phyloP scores from a whole-genome alignment of 192 early-diverging fungal species.

The Gigaspora rosea region DNA sequence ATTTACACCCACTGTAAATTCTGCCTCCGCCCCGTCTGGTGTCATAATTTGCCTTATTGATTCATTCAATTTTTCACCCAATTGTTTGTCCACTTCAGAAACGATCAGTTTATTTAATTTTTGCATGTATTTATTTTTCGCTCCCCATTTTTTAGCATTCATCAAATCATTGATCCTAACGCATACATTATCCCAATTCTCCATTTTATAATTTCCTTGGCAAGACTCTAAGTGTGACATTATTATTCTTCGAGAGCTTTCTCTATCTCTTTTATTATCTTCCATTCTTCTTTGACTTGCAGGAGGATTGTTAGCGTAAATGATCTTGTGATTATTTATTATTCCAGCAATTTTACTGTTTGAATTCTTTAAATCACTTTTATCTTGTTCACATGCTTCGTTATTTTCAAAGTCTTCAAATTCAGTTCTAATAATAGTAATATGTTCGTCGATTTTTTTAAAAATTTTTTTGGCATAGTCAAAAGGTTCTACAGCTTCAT shows the following conservation, averaged over 20 bases:
- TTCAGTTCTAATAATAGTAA: background rate
- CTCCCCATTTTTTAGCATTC: background rate
- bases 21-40: too few species aligned
- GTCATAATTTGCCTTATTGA: too few species aligned
- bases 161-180: constrained; percentile 1
- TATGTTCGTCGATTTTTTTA: background rate
- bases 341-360: background rate
- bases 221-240: background rate
- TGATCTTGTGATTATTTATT: background rate
- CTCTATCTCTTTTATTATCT: background rate
- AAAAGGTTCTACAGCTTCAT: background rate
- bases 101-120: too few species aligned
- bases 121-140: background rate
- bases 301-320: constrained; percentile 16
- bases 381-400: background rate
- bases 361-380: background rate
- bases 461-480: background rate
- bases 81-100: too few species aligned
- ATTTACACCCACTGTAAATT: too few species aligned
- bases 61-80: too few species aligned
- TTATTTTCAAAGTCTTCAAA: background rate
- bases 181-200: constrained; percentile 1
- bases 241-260: background rate
- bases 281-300: background rate
- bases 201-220: background rate